Evolutionary conservation across 306 rosid species (phyloP).

Genomic region (Psophocarpus tetragonolobus): DNA sequence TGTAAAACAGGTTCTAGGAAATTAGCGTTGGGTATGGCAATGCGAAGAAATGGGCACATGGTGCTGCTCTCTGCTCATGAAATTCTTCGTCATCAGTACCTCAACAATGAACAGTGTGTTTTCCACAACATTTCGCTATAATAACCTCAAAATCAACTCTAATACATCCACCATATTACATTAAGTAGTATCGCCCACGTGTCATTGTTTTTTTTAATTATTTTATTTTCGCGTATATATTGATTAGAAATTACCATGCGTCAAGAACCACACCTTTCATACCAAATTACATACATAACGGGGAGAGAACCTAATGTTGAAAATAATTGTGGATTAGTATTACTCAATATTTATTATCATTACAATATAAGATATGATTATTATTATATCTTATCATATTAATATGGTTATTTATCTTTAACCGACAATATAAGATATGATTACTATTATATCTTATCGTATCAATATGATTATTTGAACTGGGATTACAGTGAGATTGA

Average conservation of each 20-base stretch:
- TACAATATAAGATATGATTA: too few species aligned
- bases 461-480: too few species aligned
- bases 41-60: slow-evolving; percentile 45
- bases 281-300: too few species aligned
- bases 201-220: background rate
- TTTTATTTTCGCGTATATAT: background rate
- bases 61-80: slow-evolving; percentile 42
- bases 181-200: background rate
- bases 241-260: background rate
- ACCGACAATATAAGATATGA: too few species aligned
- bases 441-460: too few species aligned
- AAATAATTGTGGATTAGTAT: too few species aligned
- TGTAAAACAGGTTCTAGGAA: slow-evolving; percentile 6
- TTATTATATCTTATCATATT: too few species aligned
- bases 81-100: slow-evolving; percentile 24
- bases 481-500: too few species aligned
- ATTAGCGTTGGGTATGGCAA: slow-evolving; percentile 14
- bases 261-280: background rate
- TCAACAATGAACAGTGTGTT: slow-evolving; percentile 19
- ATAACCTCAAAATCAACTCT: background rate
- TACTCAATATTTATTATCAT: too few species aligned
- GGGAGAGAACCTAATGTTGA: too few species aligned
- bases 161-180: slow-evolving; percentile 7
- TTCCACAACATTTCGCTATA: slow-evolving; percentile 29
- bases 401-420: too few species aligned